Conservation (phyloP, 176 grass and related monocot species). For the Raddia distichophylla region DNA sequence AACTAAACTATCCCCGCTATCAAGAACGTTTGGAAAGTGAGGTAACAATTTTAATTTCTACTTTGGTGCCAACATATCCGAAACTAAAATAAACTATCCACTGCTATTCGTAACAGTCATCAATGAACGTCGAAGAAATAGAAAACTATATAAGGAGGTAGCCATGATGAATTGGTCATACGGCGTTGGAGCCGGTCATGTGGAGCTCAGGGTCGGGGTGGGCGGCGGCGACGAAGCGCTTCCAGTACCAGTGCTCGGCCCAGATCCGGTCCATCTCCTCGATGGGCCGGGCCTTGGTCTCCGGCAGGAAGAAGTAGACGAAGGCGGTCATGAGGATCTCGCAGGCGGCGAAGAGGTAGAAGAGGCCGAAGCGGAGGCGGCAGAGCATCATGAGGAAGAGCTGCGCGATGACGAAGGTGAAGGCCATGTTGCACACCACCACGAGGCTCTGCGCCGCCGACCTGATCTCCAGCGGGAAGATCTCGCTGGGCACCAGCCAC, state of each 20-base stretch:
- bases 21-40: too few species aligned
- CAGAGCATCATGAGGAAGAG: constrained; percentile 71
- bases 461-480: constrained; percentile 85
- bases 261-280: constrained; percentile 39
- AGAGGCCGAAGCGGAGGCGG: constrained; percentile 67
- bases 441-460: constrained; percentile 74
- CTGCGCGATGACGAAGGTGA: constrained; percentile 53
- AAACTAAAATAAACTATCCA: too few species aligned
- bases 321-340: constrained; percentile 48
- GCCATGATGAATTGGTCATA: background rate
- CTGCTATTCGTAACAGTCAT: too few species aligned
- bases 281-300: constrained; percentile 46
- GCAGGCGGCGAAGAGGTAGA: constrained; percentile 60
- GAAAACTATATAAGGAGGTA: too few species aligned
- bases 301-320: constrained; percentile 50
- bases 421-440: constrained; percentile 51
- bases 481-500: constrained; percentile 88
- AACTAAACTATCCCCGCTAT: background rate
- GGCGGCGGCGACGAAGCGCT: background rate
- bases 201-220: background rate
- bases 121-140: too few species aligned
- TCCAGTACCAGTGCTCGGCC: constrained; percentile 42
- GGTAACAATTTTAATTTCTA: background rate
- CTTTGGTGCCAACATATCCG: background rate
- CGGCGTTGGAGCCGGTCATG: background rate